Conservation (phyloP, 2,329 filamentous ascomycete species). For the Corynespora cassiicola region DNA sequence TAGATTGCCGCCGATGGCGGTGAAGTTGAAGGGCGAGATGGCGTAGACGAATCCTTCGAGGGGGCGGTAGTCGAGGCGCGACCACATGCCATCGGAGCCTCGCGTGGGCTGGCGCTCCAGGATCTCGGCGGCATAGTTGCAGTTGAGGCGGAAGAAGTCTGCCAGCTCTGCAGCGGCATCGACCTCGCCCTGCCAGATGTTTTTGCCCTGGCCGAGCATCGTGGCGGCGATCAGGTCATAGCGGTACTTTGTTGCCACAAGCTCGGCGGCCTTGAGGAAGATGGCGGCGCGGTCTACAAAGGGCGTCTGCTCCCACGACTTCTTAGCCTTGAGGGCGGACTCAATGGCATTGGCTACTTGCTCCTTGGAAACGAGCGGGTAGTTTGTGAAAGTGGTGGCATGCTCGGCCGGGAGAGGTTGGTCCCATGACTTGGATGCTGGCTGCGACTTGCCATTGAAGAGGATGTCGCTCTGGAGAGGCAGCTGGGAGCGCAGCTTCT, state of each 20-base stretch:
- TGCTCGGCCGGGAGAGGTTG: conserved; percentile 57
- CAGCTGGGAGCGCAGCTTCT: conserved; percentile 31
- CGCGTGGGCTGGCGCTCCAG: conserved; percentile 85
- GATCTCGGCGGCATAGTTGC: conserved; percentile 88
- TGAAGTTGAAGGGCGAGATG: conserved; percentile 94
- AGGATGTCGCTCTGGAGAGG: conserved; percentile 33
- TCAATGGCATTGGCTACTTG: conserved; percentile 81
- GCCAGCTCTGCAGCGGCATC: conserved; percentile 89
- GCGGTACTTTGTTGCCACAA: conserved; percentile 87
- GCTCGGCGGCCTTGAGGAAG: conserved; percentile 92
- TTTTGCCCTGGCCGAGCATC: conserved; percentile 96
- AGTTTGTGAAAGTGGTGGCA: conserved; percentile 74
- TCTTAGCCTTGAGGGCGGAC: conserved; percentile 80
- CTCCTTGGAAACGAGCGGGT: conserved; percentile 76
- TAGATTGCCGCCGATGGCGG: conserved; percentile 87
- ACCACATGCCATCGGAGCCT: conserved; percentile 84
- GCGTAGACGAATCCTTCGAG: conserved; percentile 95
- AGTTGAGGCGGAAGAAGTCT: conserved; percentile 91
- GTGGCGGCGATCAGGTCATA: conserved; percentile 95
- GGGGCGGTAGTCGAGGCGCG: conserved; percentile 81
- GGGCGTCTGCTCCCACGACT: conserved; percentile 81
- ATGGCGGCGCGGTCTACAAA: conserved; percentile 90
- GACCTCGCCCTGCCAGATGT: conserved; percentile 97
- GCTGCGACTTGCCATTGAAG: conserved; percentile 33
- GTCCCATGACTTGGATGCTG: conserved; percentile 27